Evolutionary conservation across 257 asterid species (phyloP), one percentile per base, ranked within the genome.

Genomic region (Jacaranda mimosifolia): DNA sequence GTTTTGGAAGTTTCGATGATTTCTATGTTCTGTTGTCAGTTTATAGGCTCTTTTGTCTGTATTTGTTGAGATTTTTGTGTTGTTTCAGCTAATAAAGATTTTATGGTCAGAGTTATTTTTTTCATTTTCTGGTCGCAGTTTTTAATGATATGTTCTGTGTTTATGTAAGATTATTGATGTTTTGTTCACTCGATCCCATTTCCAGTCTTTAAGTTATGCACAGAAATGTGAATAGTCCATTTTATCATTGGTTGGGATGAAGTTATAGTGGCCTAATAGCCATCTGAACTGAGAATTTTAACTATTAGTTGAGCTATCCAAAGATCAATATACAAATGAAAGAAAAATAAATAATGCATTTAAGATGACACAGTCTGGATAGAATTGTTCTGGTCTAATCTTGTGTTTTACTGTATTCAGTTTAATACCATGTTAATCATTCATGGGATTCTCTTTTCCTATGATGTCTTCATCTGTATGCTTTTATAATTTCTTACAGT

Each of bases 401-500:
- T 19, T 51, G 46, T 53, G 56, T 49, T 59, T 56, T 58, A 4
- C 13, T 56, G 14, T 68, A 52, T 63, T 52, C 26, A 9, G 35
- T 18, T 21, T 56, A 32, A 13, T 40, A 14, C 19, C 17, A 3
- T 43, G 32, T 71, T 71, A 19, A 32, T 36, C 67, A 63, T 43
- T 70, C 67, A 9, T 19, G 46, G 49, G 10, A 52, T 62, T 46
- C 63, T 73, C 59, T 70, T 72, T 40, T n/a, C 39, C 26, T 52
- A 19, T 72, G 52, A 71, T 38, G 11, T 81, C 49, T 69, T 52
- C 58, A 74, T 77, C 52, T 38, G 56, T 39, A 18, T 42, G 18
- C 10, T 39, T 26, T 4, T 8, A 38, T 70, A 56, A 46, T 58
- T 45, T 72, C 63, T 75, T 32, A 42, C 85, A 96, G 99, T 90